Evolutionary conservation across 2,329 filamentous ascomycete species (phyloP).

Genomic region (Chaetomium sp.): DNA sequence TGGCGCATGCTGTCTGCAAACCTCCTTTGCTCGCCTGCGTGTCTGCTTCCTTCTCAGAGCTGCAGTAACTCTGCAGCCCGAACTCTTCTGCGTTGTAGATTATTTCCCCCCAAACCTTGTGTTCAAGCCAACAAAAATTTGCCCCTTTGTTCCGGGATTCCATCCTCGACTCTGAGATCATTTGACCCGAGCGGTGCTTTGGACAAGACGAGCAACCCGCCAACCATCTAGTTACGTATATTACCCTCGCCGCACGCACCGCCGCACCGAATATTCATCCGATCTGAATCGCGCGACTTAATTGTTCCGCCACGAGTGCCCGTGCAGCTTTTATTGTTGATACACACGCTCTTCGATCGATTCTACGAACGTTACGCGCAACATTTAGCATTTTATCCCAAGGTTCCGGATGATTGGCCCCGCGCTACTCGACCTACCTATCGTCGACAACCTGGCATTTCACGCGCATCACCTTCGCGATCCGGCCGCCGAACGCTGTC

Average conservation of each 20-base stretch:
- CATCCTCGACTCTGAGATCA: background rate
- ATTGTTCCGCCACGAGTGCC: conserved; percentile 11
- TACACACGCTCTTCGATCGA: background rate
- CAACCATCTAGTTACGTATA: conserved; percentile 3
- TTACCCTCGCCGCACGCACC: background rate
- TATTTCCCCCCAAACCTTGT: too few species aligned
- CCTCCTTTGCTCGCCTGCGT: conserved; percentile 10
- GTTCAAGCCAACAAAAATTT: too few species aligned
- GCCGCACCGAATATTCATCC: conserved; percentile 4
- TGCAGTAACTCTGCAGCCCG: background rate
- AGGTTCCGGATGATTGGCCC: conserved; percentile 13
- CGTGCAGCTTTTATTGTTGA: background rate
- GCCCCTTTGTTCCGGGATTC: too few species aligned
- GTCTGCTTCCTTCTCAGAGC: conserved; percentile 3
- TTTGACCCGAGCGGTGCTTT: background rate
- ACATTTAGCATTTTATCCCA: background rate
- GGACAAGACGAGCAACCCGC: background rate
- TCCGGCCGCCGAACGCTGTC: conserved; percentile 2
- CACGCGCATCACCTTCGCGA: background rate
- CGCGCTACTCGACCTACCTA: background rate
- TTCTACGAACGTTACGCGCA: background rate
- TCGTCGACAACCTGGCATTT: conserved; percentile 1
- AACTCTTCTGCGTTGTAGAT: too few species aligned
- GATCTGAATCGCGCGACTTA: conserved; percentile 11
- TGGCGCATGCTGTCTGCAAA: conserved; percentile 9